Percentiles rank a stretch among this genome's conserved stretches.
phyloP scores from a whole-genome alignment of 805 yeast genomes.

The Ogataea paradorogensis region DNA sequence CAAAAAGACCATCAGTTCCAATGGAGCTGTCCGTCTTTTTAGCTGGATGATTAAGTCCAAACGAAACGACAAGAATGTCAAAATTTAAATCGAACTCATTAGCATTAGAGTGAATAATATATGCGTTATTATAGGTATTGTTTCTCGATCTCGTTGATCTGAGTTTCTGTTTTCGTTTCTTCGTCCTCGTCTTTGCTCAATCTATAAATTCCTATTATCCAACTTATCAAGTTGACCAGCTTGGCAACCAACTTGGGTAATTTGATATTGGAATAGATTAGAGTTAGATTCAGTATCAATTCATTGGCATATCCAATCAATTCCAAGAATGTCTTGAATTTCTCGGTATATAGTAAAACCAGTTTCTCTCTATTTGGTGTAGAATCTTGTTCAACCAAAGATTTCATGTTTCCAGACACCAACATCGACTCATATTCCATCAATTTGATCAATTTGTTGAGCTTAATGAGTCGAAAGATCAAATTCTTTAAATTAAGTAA shows the following conservation, averaged over 20 bases:
- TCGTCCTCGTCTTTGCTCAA: constrained; percentile 28
- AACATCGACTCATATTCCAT: constrained; percentile 25
- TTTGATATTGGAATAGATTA: constrained; percentile 21
- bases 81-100: constrained; percentile 5
- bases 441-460: constrained; percentile 22
- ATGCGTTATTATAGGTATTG: constrained; percentile 7
- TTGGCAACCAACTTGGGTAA: constrained; percentile 23
- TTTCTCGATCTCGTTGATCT: constrained; percentile 2
- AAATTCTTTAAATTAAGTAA: constrained; percentile 29
- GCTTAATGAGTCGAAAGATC: constrained; percentile 18
- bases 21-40: constrained; percentile 8
- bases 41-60: constrained; percentile 20
- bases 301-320: constrained; percentile 32
- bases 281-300: constrained; percentile 27
- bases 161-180: constrained; percentile 14
- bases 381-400: not conserved
- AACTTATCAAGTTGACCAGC: constrained; percentile 26
- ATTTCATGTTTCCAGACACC: constrained; percentile 6
- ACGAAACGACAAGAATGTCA: constrained; percentile 4
- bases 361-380: constrained; percentile 17
- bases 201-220: constrained; percentile 31
- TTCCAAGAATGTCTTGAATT: constrained; percentile 26
- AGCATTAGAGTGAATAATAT: constrained; percentile 8
- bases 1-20: constrained; percentile 1
- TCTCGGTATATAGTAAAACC: constrained; percentile 24